Evolutionary conservation across 345 rosid genomes (phyloP).

Genomic region (Citrus maxima): DNA sequence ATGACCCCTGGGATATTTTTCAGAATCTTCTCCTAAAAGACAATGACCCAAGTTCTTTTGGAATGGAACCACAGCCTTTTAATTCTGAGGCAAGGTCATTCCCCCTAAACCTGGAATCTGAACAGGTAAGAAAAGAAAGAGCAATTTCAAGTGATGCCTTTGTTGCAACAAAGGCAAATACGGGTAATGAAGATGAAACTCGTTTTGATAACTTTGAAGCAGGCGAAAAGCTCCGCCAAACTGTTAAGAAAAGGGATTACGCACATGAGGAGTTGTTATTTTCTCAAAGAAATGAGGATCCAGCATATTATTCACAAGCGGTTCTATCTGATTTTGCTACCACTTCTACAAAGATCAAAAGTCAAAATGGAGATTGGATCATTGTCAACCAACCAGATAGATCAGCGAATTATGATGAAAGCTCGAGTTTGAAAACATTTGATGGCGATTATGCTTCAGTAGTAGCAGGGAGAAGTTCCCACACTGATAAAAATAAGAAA

Average conservation of each 20-base stretch:
- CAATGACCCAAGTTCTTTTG: conserved; percentile 38
- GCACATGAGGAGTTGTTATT: conserved; percentile 51
- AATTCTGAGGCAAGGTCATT: conserved; percentile 33
- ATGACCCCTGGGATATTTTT: conserved; percentile 79
- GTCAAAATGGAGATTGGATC: conserved; percentile 69
- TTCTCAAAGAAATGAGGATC: conserved; percentile 33
- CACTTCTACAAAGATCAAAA: conserved; percentile 44
- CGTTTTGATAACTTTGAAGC: conserved; percentile 39
- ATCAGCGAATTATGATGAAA: conserved; percentile 33
- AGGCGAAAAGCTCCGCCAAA: conserved; percentile 33
- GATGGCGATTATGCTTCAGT: conserved; percentile 38
- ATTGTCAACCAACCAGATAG: conserved; percentile 36
- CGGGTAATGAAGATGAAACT: conserved; percentile 35
- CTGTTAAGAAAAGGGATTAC: conserved; percentile 39
- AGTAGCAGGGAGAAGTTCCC: conserved; percentile 29
- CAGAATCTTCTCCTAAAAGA: conserved; percentile 78
- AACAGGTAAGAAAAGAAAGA: conserved; percentile 40
- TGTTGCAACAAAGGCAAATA: conserved; percentile 36
- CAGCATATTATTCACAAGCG: conserved; percentile 27
- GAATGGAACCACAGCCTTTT: conserved; percentile 26
- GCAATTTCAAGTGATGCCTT: conserved; percentile 56
- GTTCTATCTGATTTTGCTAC: conserved; percentile 39
- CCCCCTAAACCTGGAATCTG: conserved; percentile 34
- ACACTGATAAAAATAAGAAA: conserved; percentile 36
- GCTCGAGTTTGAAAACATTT: conserved; percentile 40